phyloP scores from a whole-genome alignment of 768 basidiomycete species.

The Cyathus striatus region DNA sequence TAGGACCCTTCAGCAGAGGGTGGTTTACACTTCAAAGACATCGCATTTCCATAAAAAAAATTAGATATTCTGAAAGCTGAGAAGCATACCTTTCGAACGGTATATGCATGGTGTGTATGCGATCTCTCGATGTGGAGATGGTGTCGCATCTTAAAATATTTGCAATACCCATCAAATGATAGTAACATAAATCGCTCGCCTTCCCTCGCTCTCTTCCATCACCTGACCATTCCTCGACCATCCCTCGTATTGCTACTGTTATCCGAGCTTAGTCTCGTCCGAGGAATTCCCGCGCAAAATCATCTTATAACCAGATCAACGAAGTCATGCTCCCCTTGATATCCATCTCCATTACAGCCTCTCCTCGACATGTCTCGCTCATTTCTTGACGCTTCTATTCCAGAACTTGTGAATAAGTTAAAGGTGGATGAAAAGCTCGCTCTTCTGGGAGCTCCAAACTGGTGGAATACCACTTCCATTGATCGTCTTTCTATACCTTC shows the following conservation, averaged over 20 bases:
- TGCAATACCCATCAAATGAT: too few relatives aligned
- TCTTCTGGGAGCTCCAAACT: slow-evolving; percentile 59
- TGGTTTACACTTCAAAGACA: too few relatives aligned
- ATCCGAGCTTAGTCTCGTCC: too few relatives aligned
- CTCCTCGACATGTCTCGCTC: slow-evolving; percentile 23
- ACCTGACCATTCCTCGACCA: background rate
- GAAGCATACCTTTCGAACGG: too few relatives aligned
- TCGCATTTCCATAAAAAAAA: too few relatives aligned
- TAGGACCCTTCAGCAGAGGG: too few relatives aligned
- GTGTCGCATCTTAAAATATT: too few relatives aligned
- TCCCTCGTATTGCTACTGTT: too few relatives aligned
- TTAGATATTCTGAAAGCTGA: too few relatives aligned
- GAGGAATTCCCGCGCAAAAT: background rate
- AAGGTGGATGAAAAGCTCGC: slow-evolving; percentile 60
- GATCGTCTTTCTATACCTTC: slow-evolving; percentile 57
- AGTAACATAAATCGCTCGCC: too few relatives aligned
- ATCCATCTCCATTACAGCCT: slow-evolving; percentile 15
- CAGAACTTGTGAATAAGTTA: slow-evolving; percentile 47
- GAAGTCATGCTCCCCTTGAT: background rate
- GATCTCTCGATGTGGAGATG: too few relatives aligned
- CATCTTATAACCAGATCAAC: slow-evolving; percentile 1
- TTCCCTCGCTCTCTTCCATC: background rate
- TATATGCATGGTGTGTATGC: too few relatives aligned
- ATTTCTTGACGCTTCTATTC: slow-evolving; percentile 51
- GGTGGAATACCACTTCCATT: slow-evolving; percentile 65